phyloP scores from a whole-genome alignment of 345 rosid species.

The Hevea brasiliensis region DNA sequence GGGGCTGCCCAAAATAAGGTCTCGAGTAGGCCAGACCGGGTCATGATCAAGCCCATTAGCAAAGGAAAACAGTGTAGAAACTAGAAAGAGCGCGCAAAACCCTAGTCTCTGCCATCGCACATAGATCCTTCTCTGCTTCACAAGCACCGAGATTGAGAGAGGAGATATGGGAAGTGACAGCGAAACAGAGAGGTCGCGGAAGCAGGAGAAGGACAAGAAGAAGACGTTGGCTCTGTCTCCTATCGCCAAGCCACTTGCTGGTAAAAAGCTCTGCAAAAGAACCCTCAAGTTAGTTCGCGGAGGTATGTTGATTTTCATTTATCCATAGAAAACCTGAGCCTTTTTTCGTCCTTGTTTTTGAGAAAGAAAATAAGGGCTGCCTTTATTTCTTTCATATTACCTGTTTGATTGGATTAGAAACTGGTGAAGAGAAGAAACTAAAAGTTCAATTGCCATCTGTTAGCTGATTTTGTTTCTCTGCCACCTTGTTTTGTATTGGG shows the following conservation, averaged over 20 bases:
- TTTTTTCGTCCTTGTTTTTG: not conserved
- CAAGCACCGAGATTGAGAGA: not conserved
- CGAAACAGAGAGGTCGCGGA: slow-evolving; percentile 60
- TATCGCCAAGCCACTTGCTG: slow-evolving; percentile 89
- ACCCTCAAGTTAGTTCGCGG: slow-evolving; percentile 85
- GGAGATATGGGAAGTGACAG: slow-evolving; percentile 71
- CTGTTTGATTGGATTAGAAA: not conserved
- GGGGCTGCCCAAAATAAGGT: too few species aligned
- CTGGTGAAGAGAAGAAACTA: too few species aligned
- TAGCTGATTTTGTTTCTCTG: not conserved
- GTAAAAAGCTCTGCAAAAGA: slow-evolving; percentile 80
- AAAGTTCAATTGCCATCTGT: not conserved
- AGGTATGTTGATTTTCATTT: slow-evolving; percentile 38
- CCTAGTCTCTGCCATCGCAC: slow-evolving; percentile 10
- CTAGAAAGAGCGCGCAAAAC: slow-evolving; percentile 4
- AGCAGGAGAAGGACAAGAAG: slow-evolving; percentile 53
- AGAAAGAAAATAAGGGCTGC: not conserved
- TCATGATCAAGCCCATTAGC: too few species aligned
- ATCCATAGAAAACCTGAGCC: too few species aligned
- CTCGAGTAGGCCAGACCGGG: too few species aligned
- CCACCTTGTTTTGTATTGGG: not conserved
- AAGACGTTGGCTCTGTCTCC: slow-evolving; percentile 63
- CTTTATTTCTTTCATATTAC: not conserved
- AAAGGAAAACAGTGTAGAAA: too few species aligned
- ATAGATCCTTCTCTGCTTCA: not conserved